These are phyloP conservation scores for Hypocrella siamensis DNA, from an alignment of 2,329 filamentous ascomycete species.

Conservation along the genomic window DNA sequence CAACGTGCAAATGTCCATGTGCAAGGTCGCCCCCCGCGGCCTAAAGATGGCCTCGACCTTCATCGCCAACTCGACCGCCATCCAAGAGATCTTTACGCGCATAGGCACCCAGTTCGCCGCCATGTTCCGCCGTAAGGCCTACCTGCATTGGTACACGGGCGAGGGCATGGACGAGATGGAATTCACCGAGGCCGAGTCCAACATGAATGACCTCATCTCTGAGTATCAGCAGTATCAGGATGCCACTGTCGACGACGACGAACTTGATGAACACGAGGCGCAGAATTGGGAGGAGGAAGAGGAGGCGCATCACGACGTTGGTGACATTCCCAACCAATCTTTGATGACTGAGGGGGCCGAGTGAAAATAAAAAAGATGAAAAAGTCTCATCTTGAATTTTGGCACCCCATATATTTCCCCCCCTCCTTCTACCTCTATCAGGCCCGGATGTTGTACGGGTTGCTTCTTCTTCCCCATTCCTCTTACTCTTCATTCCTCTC, in stretches of 20 bases:
- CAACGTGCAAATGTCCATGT: constrained; percentile 98
- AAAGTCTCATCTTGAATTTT: no score
- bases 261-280: no score
- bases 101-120: constrained; percentile 97
- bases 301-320: no score
- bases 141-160: constrained; percentile 99
- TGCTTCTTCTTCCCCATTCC: no score
- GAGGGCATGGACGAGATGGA: constrained; percentile 99
- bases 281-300: no score
- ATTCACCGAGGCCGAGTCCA: constrained; percentile 99
- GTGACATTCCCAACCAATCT: no score
- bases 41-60: constrained; percentile 99
- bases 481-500: no score
- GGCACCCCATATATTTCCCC: no score
- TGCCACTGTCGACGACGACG: constrained; percentile 87
- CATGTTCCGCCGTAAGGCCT: constrained; percentile 99
- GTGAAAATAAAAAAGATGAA: no score
- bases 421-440: no score
- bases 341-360: no score
- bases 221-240: constrained; percentile 99
- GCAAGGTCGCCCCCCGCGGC: constrained; percentile 92
- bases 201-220: constrained; percentile 99
- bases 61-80: constrained; percentile 96
- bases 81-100: constrained; percentile 99
- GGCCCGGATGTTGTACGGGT: no score